Base-by-base conservation (phyloP, 2,329 filamentous ascomycete species). In the Colletotrichum tamarilloi region DNA sequence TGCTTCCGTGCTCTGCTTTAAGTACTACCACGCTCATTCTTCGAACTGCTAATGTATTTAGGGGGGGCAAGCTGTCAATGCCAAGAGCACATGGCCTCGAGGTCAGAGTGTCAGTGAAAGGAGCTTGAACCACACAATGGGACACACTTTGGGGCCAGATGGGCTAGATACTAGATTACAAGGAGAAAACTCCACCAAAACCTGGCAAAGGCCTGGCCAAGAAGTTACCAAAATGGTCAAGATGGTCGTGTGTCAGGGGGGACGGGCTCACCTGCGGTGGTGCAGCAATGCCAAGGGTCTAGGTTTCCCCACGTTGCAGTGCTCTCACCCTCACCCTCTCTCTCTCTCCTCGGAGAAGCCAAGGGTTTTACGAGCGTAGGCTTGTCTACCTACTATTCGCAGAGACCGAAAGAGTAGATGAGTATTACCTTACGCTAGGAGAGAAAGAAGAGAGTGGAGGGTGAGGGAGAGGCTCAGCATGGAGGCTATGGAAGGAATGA, bases 231-330 rank as follows among this genome's bases (percentile, higher is more conserved):
- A 52, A 24, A 62, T 52, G 42, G 9, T 22, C 42, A 42, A 52
- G 53, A 62, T 52, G 42, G 9, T 22, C 42, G 26, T 49, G 65
- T 68, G 52, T 72, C 69, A 72, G 69, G 64, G 65, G 14, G 63
- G n/a, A 30, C 28, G 53, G 57, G 38, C 65, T 66, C 67, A 71
- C 55, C 71, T 65, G 16, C 46, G 22, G 22, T 57, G 60, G 60
- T 70, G 70, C 67, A 62, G 62, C 38, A 66, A 7, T 66, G 71
- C 71, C 71, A 73, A 73, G 67, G 35, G 24, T 24, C 30, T 35
- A 57, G 42, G 26, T 32, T 60, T 60, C 32, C 46, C 62, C n/a
- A 38, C 46, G 30, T 56, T 38, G 42, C 42, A 49, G 42, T 49
- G 42, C 42, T 8, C 16, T 42, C 60, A 55, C 62, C 5, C 19